Percentiles rank a stretch among this genome's conserved stretches.
Evolutionary conservation across 345 rosid genomes (phyloP).

Genomic region (Arabidopsis thaliana): TAIR10.1 NC_003074.8:301001-301500

Average conservation of each 20-base stretch:
- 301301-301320: constrained; percentile 4
- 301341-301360: constrained; percentile 79
- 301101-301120: constrained; percentile 43
- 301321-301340: constrained; percentile 82
- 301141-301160: constrained; percentile 94
- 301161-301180: constrained; percentile 68
- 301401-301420: not conserved
- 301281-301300: not conserved
- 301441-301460: not conserved
- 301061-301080: constrained; percentile 8
- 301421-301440: no score
- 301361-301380: constrained; percentile 80
- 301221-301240: constrained; percentile 56
- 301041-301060: constrained; percentile 72
- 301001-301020: constrained; percentile 88
- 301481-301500: no score
- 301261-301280: constrained; percentile 7
- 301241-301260: not conserved
- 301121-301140: constrained; percentile 84
- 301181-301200: constrained; percentile 91
- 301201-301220: constrained; percentile 93
- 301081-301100: not conserved
- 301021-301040: constrained; percentile 67
- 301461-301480: not conserved
- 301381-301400: constrained; percentile 57